Percentiles rank a stretch among this genome's conserved stretches.
Conservation (phyloP, 345 rosid species). For the Arabidopsis suecica region DNA sequence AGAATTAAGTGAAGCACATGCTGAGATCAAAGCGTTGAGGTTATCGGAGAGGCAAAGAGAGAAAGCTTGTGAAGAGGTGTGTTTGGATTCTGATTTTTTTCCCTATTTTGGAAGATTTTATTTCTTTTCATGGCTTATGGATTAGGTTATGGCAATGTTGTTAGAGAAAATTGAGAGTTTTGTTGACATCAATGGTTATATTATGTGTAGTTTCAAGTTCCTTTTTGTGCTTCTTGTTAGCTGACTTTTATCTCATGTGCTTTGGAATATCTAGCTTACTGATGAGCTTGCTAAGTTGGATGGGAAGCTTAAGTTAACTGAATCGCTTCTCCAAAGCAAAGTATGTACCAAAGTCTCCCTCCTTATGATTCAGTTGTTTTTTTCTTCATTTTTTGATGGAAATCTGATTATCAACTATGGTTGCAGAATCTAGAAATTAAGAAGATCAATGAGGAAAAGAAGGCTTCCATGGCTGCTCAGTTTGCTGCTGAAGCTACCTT, state of each 20-base stretch:
- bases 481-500: constrained; percentile 99
- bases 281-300: constrained; percentile 90
- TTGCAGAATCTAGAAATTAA: constrained; percentile 93
- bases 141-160: neutral
- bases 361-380: neutral
- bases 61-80: constrained; percentile 99
- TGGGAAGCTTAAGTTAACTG: constrained; percentile 88
- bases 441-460: constrained; percentile 96
- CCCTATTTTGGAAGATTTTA: neutral
- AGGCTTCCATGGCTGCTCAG: constrained; percentile 98
- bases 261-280: constrained; percentile 62
- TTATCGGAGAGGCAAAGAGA: constrained; percentile 84
- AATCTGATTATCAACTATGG: neutral
- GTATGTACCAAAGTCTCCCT: constrained; percentile 43
- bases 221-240: neutral
- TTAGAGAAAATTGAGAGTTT: neutral
- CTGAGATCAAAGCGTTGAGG: constrained; percentile 91
- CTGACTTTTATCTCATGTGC: constrained; percentile 1
- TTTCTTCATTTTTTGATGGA: neutral
- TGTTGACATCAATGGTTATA: neutral
- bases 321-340: constrained; percentile 81
- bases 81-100: constrained; percentile 44
- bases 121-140: neutral
- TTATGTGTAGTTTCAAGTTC: neutral
- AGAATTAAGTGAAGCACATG: constrained; percentile 86